Evolutionary conservation across 2,329 filamentous ascomycete genomes (phyloP).

Genomic region (Claviceps sp.): DNA sequence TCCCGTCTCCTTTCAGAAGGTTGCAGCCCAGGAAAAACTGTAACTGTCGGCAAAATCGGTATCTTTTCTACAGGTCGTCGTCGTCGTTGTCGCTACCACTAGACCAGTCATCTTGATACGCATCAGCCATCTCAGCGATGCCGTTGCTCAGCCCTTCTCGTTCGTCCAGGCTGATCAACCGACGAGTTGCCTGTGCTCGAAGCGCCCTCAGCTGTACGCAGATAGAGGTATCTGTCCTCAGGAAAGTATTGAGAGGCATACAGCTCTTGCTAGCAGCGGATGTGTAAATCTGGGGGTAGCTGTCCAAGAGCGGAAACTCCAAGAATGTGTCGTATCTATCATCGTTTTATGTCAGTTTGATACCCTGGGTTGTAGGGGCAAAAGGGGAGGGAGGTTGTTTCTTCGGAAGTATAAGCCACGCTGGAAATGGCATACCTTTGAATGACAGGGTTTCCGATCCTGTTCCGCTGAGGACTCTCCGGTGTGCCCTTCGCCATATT

Average conservation of each 20-base stretch:
- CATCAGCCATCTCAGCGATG: constrained; percentile 69
- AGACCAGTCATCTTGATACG: constrained; percentile 79
- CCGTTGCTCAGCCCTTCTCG: constrained; percentile 72
- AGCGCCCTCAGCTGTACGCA: constrained; percentile 53
- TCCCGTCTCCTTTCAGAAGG: too few relatives aligned
- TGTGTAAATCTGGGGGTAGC: constrained; percentile 66
- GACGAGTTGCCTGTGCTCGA: constrained; percentile 47
- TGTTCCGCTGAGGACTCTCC: constrained; percentile 9
- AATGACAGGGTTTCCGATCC: constrained; percentile 15
- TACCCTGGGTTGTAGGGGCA: neutral
- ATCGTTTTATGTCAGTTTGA: neutral
- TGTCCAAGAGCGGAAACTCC: constrained; percentile 55
- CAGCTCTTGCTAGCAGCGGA: constrained; percentile 20
- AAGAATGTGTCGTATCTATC: constrained; percentile 6
- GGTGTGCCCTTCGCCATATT: constrained; percentile 4
- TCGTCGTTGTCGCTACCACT: constrained; percentile 62
- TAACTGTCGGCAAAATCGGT: too few relatives aligned
- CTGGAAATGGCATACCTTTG: constrained; percentile 12
- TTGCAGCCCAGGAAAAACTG: too few relatives aligned
- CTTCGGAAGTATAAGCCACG: neutral
- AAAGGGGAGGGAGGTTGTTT: neutral
- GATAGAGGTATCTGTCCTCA: constrained; percentile 67
- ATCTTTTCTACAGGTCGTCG: constrained; percentile 31
- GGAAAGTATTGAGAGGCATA: constrained; percentile 36
- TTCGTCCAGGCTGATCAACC: constrained; percentile 59